Evolutionary conservation across 169 alveolate genomes (phyloP).

Genomic region (Neospora caninum): DNA sequence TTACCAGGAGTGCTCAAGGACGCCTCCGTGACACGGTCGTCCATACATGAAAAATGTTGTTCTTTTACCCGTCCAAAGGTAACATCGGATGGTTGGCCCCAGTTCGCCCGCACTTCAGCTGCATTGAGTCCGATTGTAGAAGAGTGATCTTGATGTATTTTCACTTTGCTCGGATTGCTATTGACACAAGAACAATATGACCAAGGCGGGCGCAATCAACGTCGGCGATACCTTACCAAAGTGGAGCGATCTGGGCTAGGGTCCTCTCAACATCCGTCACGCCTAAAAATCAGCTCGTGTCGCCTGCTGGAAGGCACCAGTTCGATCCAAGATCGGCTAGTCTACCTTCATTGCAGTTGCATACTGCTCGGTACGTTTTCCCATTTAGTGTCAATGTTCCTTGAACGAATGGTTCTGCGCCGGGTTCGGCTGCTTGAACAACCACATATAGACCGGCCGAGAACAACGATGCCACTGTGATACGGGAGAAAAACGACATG

Average conservation of each 20-base stretch:
- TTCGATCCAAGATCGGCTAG: neutral
- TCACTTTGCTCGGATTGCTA: constrained; percentile 67
- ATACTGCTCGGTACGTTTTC: constrained; percentile 62
- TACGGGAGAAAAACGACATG: neutral
- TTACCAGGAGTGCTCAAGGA: constrained; percentile 59
- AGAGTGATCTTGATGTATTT: constrained; percentile 51
- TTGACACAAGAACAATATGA: neutral
- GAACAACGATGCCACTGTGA: neutral
- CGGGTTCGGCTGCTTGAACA: neutral
- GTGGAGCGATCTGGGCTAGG: constrained; percentile 53
- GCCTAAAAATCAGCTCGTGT: neutral
- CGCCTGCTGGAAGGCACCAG: no score
- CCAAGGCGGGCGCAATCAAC: neutral
- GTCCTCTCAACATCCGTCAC: constrained; percentile 48
- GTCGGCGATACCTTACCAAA: constrained; percentile 28
- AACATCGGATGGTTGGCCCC: constrained; percentile 67
- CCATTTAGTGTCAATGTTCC: constrained; percentile 57
- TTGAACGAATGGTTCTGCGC: constrained; percentile 53
- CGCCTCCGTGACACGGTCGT: constrained; percentile 58
- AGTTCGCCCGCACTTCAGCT: constrained; percentile 49
- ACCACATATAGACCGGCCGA: neutral
- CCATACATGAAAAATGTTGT: constrained; percentile 51
- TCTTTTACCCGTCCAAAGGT: constrained; percentile 45
- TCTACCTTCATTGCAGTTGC: constrained; percentile 63
- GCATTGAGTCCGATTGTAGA: constrained; percentile 57